These are phyloP conservation scores for Coniochaeta sp. DNA, from an alignment of 2,329 filamentous ascomycete genomes.

Conservation along the genomic window DNA sequence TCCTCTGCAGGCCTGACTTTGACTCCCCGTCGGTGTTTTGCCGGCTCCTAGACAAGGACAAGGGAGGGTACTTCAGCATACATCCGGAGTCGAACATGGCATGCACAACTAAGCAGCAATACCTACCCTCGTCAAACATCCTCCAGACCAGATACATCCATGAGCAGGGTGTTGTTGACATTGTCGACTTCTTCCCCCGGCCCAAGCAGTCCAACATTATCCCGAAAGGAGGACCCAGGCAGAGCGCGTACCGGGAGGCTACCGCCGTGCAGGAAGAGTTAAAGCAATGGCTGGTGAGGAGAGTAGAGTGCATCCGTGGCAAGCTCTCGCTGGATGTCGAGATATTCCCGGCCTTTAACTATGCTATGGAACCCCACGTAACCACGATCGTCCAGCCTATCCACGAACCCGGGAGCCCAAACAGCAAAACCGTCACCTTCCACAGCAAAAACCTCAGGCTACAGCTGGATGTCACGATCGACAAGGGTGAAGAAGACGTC, in stretches of 20 bases:
- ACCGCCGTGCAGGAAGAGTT: slow-evolving; percentile 50
- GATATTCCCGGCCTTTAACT: slow-evolving; percentile 66
- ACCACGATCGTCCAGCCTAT: slow-evolving; percentile 44
- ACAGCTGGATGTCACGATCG: slow-evolving; percentile 61
- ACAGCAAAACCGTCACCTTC: slow-evolving; percentile 57
- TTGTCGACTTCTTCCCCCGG: slow-evolving; percentile 70
- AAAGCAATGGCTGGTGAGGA: slow-evolving; percentile 63
- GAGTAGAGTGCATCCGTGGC: slow-evolving; percentile 67
- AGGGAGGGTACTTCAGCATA: slow-evolving; percentile 67
- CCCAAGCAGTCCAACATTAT: slow-evolving; percentile 52
- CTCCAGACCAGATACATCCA: slow-evolving; percentile 71
- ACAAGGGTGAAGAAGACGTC: slow-evolving; percentile 43
- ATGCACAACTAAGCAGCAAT: slow-evolving; percentile 69
- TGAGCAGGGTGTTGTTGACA: slow-evolving; percentile 65
- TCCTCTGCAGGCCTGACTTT: slow-evolving; percentile 60
- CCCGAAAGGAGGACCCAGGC: slow-evolving; percentile 31
- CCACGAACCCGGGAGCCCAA: slow-evolving; percentile 26
- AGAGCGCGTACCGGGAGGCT: slow-evolving; percentile 46
- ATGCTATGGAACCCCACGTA: slow-evolving; percentile 55
- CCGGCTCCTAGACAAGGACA: slow-evolving; percentile 64
- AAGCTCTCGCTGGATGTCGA: slow-evolving; percentile 58
- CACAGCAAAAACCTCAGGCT: slow-evolving; percentile 50
- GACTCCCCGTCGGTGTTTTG: slow-evolving; percentile 72
- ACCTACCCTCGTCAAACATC: slow-evolving; percentile 67
- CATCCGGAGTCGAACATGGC: slow-evolving; percentile 39